Evolutionary conservation across 139 green algal genomes (phyloP).

Genomic region (Coelastrella sp.): DNA sequence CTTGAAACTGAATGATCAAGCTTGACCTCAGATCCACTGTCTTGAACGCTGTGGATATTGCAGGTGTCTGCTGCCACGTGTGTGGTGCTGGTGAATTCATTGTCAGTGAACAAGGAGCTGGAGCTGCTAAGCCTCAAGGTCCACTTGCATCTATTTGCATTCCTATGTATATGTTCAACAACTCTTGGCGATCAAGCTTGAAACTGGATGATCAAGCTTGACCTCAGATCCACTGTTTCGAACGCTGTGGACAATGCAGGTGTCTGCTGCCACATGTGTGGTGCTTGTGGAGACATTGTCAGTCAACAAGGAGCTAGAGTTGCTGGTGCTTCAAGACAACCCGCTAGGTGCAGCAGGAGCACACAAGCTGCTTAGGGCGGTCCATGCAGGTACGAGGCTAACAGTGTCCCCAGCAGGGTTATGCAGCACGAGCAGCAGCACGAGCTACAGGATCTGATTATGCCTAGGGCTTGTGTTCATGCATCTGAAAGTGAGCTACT

Average conservation of each 20-base stretch:
- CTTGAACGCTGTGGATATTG: background rate
- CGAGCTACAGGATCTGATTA: constrained; percentile 1
- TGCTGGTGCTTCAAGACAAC: constrained; percentile 58
- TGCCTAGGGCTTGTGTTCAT: too few species aligned
- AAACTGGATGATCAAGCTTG: too few species aligned
- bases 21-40: background rate
- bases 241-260: background rate
- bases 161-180: too few species aligned
- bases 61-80: constrained; percentile 53
- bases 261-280: constrained; percentile 53
- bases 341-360: constrained; percentile 55
- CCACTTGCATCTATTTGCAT: too few species aligned
- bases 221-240: background rate
- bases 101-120: constrained; percentile 29
- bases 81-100: constrained; percentile 17
- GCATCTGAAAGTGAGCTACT: too few species aligned
- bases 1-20: too few species aligned
- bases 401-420: too few species aligned
- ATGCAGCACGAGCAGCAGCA: too few species aligned
- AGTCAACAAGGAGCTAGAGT: constrained; percentile 23
- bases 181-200: too few species aligned
- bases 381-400: constrained; percentile 44
- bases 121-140: background rate
- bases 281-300: constrained; percentile 56
- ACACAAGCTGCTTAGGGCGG: constrained; percentile 56